Conservation (phyloP, 179 eudicot genomes). For the Actinidia arguta region DNA sequence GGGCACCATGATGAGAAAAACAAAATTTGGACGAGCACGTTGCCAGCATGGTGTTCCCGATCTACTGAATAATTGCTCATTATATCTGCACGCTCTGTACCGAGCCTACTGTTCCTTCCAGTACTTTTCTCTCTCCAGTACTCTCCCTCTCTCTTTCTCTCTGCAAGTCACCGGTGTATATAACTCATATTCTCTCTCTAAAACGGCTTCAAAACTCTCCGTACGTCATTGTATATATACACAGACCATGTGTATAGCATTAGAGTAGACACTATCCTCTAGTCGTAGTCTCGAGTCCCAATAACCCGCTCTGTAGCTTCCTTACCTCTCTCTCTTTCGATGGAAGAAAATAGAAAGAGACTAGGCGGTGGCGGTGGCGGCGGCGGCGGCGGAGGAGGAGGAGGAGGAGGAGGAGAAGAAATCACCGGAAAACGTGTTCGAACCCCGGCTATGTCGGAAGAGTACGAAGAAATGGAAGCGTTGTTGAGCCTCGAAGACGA, state of each 20-base stretch:
- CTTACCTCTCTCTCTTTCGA: neutral
- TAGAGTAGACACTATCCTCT: neutral
- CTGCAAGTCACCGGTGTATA: neutral
- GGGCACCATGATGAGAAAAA: neutral
- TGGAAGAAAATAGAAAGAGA: conserved; percentile 21
- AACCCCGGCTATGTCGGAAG: neutral
- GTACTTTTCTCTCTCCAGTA: neutral
- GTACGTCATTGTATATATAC: neutral
- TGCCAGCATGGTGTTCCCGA: neutral
- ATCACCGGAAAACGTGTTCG: neutral
- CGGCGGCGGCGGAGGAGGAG: too few relatives aligned
- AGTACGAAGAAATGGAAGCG: neutral
- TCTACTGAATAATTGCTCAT: too few relatives aligned
- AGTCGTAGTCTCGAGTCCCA: too few relatives aligned
- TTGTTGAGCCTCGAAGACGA: neutral
- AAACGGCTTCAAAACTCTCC: neutral
- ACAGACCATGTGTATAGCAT: neutral
- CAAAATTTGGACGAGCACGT: neutral
- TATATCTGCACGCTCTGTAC: too few relatives aligned
- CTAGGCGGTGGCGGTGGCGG: neutral
- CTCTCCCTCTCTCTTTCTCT: neutral
- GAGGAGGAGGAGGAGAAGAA: neutral
- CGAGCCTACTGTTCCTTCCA: too few relatives aligned
- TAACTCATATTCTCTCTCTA: conserved; percentile 16
- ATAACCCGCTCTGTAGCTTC: neutral